Evolutionary conservation across 2,329 filamentous ascomycete species (phyloP), one percentile per base, ranked within the genome.

Genomic region (Neofusicoccum sp.): DNA sequence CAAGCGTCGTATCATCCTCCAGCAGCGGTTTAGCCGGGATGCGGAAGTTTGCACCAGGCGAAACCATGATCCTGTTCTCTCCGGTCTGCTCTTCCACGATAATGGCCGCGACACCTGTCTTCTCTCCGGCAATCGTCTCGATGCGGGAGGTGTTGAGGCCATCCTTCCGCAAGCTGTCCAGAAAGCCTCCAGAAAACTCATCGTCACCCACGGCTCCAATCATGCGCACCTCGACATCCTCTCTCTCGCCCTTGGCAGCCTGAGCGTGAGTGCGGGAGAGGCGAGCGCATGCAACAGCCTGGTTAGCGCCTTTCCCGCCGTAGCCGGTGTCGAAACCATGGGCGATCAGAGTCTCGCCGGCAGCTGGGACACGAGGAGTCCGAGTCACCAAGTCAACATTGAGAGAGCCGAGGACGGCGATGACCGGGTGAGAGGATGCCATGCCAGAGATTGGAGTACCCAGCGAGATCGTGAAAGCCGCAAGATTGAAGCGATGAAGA

Each of bases 261-360:
- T 73, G 70, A 6, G 67, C 44, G 58, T 70, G 65, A 2, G 78
- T 79, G 30, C 89, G 84, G 1, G 90, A 95, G 54, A 96, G 84
- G 64, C 93, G 90, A 54, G 88, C 90, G 76, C 89, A 92, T 26
- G 92, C 91, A 60, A 96, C 90, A 62, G 92, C 93, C 79, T 98
- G 93, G 79, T 98, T 98, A 63, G 93, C 92, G 65, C 93, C 93
- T 78, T 99, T 99, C 61, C 95, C 93, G 68, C 93, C 95, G 31
- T 89, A 88, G 44, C 89, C 92, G 36, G 88, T 91, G 70, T 83
- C 83, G 78, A 96, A 96, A 20, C 86, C 86, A 65, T 80, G 86
- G 49, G 91, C 85, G 2, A 90, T 93, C 56, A 98, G 82, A 2
- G 93, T 98, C 78, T 99, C 93, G 66, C 93, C 95, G 0, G 89